phyloP scores from a whole-genome alignment of 208 protist species.

The Leishmania lainsoni region DNA sequence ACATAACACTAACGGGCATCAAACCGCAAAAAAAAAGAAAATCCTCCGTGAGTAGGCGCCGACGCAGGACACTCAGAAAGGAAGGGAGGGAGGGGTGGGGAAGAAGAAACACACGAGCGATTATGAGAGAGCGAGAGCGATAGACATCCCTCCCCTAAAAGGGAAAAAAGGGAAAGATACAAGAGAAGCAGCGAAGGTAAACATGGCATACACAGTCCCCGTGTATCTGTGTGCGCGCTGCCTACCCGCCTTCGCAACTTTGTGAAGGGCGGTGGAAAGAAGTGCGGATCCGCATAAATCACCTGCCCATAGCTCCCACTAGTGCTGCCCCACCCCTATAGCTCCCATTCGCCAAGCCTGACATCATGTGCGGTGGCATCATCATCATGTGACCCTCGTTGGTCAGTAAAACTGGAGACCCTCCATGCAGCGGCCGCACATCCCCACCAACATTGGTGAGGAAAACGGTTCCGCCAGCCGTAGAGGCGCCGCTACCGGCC shows the following conservation, averaged over 20 bases:
- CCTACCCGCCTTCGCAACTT: not conserved
- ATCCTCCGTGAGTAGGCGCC: not conserved
- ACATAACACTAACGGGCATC: not conserved
- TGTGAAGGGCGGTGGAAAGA: not conserved
- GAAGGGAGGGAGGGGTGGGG: not conserved
- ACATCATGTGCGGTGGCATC: not conserved
- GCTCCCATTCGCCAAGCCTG: not conserved
- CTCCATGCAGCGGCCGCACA: not conserved
- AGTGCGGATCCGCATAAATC: not conserved
- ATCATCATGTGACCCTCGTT: slow-evolving; percentile 7
- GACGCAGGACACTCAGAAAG: not conserved
- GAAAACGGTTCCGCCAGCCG: not conserved
- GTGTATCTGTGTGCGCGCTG: not conserved
- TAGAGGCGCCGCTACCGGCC: too few species aligned
- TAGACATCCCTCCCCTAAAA: too few species aligned
- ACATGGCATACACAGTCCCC: not conserved
- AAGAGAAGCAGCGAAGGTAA: slow-evolving; percentile 17
- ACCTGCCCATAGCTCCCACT: not conserved
- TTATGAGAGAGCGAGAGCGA: slow-evolving; percentile 2
- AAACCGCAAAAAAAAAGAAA: not conserved
- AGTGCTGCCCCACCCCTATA: not conserved
- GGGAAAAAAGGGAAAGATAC: slow-evolving; percentile 10
- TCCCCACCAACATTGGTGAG: not conserved
- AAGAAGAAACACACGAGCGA: slow-evolving; percentile 5
- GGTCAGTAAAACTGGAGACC: not conserved